phyloP scores from a whole-genome alignment of 768 basidiomycete genomes.

The Peribolospora kevripleyi region DNA sequence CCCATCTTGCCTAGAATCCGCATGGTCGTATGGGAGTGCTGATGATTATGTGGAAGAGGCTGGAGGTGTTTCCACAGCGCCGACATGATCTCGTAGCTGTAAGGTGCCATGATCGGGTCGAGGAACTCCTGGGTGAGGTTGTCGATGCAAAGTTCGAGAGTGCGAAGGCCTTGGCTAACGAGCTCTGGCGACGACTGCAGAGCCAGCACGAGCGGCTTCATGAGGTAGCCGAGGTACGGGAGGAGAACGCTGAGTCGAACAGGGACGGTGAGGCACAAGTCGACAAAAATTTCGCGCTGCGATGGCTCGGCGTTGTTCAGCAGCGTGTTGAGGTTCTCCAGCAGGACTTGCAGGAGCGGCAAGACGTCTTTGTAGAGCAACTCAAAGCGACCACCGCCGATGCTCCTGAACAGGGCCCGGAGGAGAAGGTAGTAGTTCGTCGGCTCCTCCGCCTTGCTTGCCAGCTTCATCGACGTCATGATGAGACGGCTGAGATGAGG shows the following conservation, averaged over 20 bases:
- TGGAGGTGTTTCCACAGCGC: slow-evolving; percentile 75
- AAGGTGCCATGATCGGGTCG: slow-evolving; percentile 79
- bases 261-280: slow-evolving; percentile 89
- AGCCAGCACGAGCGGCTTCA: slow-evolving; percentile 84
- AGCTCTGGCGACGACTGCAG: slow-evolving; percentile 67
- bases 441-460: slow-evolving; percentile 72
- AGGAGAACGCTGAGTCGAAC: slow-evolving; percentile 82
- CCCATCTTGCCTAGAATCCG: slow-evolving; percentile 91
- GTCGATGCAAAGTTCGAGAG: slow-evolving; percentile 95
- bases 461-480: slow-evolving; percentile 86
- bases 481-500: slow-evolving; percentile 75
- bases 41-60: slow-evolving; percentile 66
- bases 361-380: slow-evolving; percentile 85
- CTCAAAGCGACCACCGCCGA: slow-evolving; percentile 81
- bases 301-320: slow-evolving; percentile 53
- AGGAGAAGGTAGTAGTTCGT: slow-evolving; percentile 81
- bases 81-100: slow-evolving; percentile 79
- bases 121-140: slow-evolving; percentile 94
- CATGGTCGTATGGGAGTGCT: slow-evolving; percentile 78
- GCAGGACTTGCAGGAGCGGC: slow-evolving; percentile 85
- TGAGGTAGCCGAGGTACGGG: slow-evolving; percentile 79
- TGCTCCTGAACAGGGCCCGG: slow-evolving; percentile 73
- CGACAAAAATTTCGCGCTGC: slow-evolving; percentile 78
- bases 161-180: slow-evolving; percentile 81
- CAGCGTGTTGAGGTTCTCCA: slow-evolving; percentile 79